Base-by-base conservation (phyloP, 257 asterid species). In the Solanum medicagineum region DNA sequence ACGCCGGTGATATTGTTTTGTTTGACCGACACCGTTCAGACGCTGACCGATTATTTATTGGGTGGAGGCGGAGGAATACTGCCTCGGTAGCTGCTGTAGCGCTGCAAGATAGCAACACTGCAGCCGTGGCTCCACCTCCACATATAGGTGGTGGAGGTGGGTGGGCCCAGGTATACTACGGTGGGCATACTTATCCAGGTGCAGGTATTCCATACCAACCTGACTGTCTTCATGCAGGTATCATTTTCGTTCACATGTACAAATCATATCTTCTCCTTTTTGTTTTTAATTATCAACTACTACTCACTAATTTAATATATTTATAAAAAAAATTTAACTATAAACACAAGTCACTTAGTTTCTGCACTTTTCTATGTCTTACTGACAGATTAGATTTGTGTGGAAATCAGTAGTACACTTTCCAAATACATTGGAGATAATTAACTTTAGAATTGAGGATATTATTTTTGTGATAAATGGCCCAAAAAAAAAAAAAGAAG, bases 1-100 rank as follows among this genome's bases (percentile, higher is more conserved):
- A 93, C 63, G 97, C 99, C 53, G 99, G 99, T 0, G 99, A 96
- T 80, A 68, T 91, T 1, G 99, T 96, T 2, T 56, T 90, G 81
- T 96, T 96, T 51, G 87, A 89, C 9, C 91, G 98, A 59, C 95
- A 92, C 93, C 92, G 91, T 10, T 44, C 81, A 59, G 97, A 93
- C 26, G 26, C 89, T 8, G 91, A 88, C 55, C 91, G 97, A 57
- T 77, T 94, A 57, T 96, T 93, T 84, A 96, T 96, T 12, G 98
- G 94, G 0, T 94, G 98, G 98, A 87, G 97, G 88, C 88, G 94
- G 88, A 92, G 98, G 4, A 87, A 16, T 40, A 32, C 80, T 5
- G 3, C 10, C 17, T 26, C 19, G 5, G 4, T 16, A 0, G 22
- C 80, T 6, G 24, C 36, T 6, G 84, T 63, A 1, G 19, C 44